These are phyloP conservation scores for Pyricularia sp. DNA, from an alignment of 2,329 filamentous ascomycete genomes.

Conservation along the genomic window DNA sequence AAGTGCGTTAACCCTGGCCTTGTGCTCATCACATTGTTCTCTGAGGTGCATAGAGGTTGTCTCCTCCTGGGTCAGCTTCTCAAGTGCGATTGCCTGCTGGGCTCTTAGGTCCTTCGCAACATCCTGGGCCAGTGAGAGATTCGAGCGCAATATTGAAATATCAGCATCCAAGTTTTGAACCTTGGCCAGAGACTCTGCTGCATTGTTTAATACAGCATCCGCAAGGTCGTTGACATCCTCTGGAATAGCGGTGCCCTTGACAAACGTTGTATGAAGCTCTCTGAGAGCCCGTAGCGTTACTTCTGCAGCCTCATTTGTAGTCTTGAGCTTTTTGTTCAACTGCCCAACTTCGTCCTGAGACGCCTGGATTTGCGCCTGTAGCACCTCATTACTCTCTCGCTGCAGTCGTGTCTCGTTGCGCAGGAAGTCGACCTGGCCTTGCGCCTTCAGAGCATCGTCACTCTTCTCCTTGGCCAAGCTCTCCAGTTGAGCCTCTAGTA, in stretches of 20 bases:
- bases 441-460: conserved; percentile 43
- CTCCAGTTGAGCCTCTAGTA: conserved; percentile 59
- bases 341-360: conserved; percentile 40
- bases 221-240: conserved; percentile 43
- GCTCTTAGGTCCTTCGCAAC: conserved; percentile 40
- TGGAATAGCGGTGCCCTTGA: conserved; percentile 34
- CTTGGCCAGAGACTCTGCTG: conserved; percentile 46
- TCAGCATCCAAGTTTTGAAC: conserved; percentile 47
- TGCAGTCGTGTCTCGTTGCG: conserved; percentile 47
- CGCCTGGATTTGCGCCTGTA: conserved; percentile 43
- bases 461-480: conserved; percentile 42
- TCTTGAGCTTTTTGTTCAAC: conserved; percentile 35
- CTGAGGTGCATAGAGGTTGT: conserved; percentile 35
- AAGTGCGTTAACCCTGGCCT: conserved; percentile 38
- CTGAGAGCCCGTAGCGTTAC: conserved; percentile 41
- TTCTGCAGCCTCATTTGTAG: conserved; percentile 36
- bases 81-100: conserved; percentile 41
- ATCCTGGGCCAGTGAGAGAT: conserved; percentile 47
- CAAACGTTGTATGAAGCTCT: conserved; percentile 47
- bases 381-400: conserved; percentile 43
- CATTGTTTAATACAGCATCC: conserved; percentile 44
- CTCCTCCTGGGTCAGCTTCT: conserved; percentile 39
- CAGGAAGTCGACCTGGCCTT: conserved; percentile 50
- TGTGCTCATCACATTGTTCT: conserved; percentile 39
- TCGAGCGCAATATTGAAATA: conserved; percentile 43